Conservation (phyloP, 306 rosid genomes). For the Rubus idaeus region DNA sequence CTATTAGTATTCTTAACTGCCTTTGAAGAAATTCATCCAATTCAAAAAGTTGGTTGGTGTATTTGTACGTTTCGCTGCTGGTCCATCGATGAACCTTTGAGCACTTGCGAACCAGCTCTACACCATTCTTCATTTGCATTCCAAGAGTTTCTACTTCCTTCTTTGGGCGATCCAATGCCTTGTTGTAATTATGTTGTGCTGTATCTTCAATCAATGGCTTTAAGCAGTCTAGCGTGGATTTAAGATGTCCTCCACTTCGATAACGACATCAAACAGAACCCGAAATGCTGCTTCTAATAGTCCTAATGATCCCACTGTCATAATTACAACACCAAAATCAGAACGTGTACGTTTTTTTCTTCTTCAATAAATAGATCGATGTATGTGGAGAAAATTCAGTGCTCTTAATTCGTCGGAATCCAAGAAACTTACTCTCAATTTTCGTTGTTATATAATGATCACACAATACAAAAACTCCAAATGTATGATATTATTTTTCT, state of each 20-base stretch:
- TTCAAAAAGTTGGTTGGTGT: constrained; percentile 19
- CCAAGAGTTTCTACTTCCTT: background rate
- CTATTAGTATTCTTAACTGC: constrained; percentile 21
- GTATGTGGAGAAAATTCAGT: no score
- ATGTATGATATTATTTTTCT: no score
- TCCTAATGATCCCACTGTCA: background rate
- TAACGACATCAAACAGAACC: background rate
- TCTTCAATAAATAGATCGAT: no score
- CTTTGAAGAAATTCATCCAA: constrained; percentile 18
- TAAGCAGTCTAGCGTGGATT: background rate
- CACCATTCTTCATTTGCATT: background rate
- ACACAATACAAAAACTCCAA: no score
- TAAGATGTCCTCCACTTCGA: background rate
- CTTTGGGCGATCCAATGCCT: background rate
- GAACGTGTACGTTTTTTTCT: background rate
- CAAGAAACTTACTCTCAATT: no score
- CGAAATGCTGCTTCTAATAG: background rate
- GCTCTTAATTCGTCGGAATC: no score
- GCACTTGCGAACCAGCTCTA: background rate
- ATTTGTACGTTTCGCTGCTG: background rate
- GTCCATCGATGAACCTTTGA: background rate
- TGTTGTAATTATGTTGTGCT: background rate
- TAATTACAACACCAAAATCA: background rate
- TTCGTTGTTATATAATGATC: no score
- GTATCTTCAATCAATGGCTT: constrained; percentile 1